Base-by-base conservation (phyloP, 805 yeast genomes). In the Kregervanrija pseudodelftensis region DNA sequence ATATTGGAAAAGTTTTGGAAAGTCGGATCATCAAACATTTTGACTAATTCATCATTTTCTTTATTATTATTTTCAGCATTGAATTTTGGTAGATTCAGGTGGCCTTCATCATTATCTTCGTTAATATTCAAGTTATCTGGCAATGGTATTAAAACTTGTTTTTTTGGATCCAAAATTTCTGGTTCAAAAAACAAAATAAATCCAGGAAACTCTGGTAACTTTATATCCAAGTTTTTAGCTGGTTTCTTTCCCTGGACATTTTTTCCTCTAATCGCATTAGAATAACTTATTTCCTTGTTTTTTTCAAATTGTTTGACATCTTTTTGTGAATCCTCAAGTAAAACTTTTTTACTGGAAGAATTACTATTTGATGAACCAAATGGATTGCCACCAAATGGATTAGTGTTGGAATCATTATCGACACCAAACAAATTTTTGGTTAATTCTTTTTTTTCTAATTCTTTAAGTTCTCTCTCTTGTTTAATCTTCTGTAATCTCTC, bases 1-100 rank as follows among this genome's bases (percentile, higher is more conserved):
- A 79, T 69, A 43, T 78, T 82, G 30, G 86, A 76, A 61, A 93
- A 93, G 48, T 80, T 76, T 57, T 85, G 87, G 63, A 93, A 93
- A 7, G 76, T 76, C 45, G 77, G 78, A 59, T 90, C 96, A 49
- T 85, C 85, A 43, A 84, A 64, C 65, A 80, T 69, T 42, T 70
- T 72, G 2, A 79, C 67, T 13, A 80, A 62, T 37, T 70, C 71
- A 39, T 73, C 77, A 1, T 72, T 63, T 40, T 76, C 72, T 17
- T 49, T 53, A 22, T 22, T 17, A 10, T 39, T 43, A 4, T 44
- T 43, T 36, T 37, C 48, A 8, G 46, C 39, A 28, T 46, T 51
- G 2, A 46, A 35, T n/a, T 48, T 48, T 12, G 56, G 55, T 22
- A 51, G 45, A n/a, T 52, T 54, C 1, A 55, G 48, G 5, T 55